These are phyloP conservation scores for Mucor irregularis DNA, from an alignment of 371 early-diverging fungal genomes.

Conservation along the genomic window DNA sequence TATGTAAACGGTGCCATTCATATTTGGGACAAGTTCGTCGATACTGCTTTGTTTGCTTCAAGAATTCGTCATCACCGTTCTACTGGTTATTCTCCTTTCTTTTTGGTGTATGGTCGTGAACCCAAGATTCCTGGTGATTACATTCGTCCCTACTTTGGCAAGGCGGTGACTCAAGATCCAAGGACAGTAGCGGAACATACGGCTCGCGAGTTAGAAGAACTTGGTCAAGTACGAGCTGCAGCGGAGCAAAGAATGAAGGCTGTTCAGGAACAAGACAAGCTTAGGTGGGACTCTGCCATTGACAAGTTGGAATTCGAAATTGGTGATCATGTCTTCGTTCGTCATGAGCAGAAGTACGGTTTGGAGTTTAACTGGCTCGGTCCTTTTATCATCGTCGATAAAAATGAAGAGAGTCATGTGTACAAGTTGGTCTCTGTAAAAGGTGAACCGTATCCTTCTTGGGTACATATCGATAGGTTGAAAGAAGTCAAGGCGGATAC, in stretches of 20 bases:
- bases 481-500: conserved; percentile 5
- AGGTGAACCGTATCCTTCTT: conserved; percentile 10
- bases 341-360: conserved; percentile 1
- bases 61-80: conserved; percentile 11
- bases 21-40: conserved; percentile 5
- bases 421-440: conserved; percentile 4
- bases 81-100: conserved; percentile 16
- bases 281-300: not conserved
- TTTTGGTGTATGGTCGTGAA: conserved; percentile 20
- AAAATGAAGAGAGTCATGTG: not conserved
- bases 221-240: conserved; percentile 8
- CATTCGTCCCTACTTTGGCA: not conserved
- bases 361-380: conserved; percentile 12
- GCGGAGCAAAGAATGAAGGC: conserved; percentile 1
- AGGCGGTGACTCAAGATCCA: conserved; percentile 2
- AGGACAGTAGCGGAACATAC: conserved; percentile 3
- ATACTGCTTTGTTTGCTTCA: conserved; percentile 9
- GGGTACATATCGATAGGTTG: conserved; percentile 13
- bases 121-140: conserved; percentile 18
- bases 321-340: conserved; percentile 7
- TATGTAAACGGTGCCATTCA: conserved; percentile 6
- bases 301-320: conserved; percentile 3
- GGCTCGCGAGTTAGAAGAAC: not conserved
- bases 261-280: conserved; percentile 3
- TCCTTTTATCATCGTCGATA: conserved; percentile 1